A percentile compares a stretch with the other conserved stretches of the same genome.
These are phyloP conservation scores for Trypanosoma platydactyli DNA, from an alignment of 208 protist species.

Conservation along the genomic window DNA sequence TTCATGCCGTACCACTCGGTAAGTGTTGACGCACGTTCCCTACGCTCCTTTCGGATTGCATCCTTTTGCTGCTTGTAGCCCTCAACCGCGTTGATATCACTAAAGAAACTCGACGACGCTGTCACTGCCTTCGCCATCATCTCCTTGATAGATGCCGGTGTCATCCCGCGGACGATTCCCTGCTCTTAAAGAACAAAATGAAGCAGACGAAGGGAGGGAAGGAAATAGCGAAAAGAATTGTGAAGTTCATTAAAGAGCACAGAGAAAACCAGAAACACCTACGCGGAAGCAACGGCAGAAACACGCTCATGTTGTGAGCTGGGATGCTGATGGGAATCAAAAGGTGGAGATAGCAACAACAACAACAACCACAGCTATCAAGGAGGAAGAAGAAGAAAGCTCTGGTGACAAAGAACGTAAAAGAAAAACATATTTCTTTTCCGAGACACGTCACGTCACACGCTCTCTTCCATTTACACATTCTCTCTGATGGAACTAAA, in stretches of 20 bases:
- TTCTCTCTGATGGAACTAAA: too few species aligned
- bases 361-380: too few species aligned
- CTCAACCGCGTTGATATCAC: conserved; percentile 56
- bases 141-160: conserved; percentile 43
- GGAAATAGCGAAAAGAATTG: neutral
- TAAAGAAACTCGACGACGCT: conserved; percentile 62
- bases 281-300: neutral
- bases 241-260: conserved; percentile 20
- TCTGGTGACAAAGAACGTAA: too few species aligned
- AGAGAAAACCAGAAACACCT: conserved; percentile 20
- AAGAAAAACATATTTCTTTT: too few species aligned
- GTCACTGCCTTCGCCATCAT: conserved; percentile 91
- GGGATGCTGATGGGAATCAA: too few species aligned
- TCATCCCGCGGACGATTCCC: conserved; percentile 1
- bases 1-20: conserved; percentile 90
- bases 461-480: too few species aligned
- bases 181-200: neutral
- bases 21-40: conserved; percentile 72
- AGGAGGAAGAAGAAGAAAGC: conserved; percentile 4
- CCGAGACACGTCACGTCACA: too few species aligned
- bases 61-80: conserved; percentile 76
- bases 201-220: conserved; percentile 1
- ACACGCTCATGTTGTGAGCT: too few species aligned
- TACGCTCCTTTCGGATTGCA: conserved; percentile 55
- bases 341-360: too few species aligned